A percentile compares a stretch with the other conserved stretches of the same genome.
These are phyloP conservation scores for Limnomonas spitsbergensis DNA, from an alignment of 139 green algal species.

Conservation along the genomic window DNA sequence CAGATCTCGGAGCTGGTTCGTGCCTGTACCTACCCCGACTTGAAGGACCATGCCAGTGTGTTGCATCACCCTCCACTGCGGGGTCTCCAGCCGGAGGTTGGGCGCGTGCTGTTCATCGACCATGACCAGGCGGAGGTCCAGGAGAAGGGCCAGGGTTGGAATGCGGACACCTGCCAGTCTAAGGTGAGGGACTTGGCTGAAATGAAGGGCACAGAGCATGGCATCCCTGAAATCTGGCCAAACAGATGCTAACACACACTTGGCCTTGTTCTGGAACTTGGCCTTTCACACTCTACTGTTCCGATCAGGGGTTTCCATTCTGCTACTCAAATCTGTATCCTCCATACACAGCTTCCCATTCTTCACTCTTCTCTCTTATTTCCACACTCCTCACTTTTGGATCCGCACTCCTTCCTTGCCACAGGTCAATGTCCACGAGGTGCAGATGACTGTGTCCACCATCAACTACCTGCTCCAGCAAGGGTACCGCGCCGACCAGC, in stretches of 20 bases:
- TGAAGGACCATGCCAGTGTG: slow-evolving; percentile 39
- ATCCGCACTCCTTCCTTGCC: neutral
- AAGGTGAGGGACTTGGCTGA: too few species aligned
- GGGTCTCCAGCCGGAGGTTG: slow-evolving; percentile 27
- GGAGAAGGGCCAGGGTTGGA: slow-evolving; percentile 6
- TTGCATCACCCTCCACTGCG: slow-evolving; percentile 20
- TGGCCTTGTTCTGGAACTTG: too few species aligned
- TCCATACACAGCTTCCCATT: too few species aligned
- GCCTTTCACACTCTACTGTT: too few species aligned
- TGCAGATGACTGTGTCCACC: slow-evolving; percentile 43
- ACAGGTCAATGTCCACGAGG: slow-evolving; percentile 50
- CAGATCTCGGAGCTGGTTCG: neutral
- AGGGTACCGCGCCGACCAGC: slow-evolving; percentile 50
- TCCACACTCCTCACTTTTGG: neutral
- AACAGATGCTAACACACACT: too few species aligned
- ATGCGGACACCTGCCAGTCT: neutral
- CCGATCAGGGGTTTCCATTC: too few species aligned
- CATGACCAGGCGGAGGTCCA: slow-evolving; percentile 37
- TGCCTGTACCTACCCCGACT: slow-evolving; percentile 9
- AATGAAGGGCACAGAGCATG: too few species aligned
- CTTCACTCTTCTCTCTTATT: too few species aligned
- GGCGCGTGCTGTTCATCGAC: slow-evolving; percentile 45
- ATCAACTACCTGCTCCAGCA: slow-evolving; percentile 65
- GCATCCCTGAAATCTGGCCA: too few species aligned
- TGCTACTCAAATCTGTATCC: too few species aligned